Conservation (phyloP, 2,329 filamentous ascomycete genomes). For the Neonectria coccinea region DNA sequence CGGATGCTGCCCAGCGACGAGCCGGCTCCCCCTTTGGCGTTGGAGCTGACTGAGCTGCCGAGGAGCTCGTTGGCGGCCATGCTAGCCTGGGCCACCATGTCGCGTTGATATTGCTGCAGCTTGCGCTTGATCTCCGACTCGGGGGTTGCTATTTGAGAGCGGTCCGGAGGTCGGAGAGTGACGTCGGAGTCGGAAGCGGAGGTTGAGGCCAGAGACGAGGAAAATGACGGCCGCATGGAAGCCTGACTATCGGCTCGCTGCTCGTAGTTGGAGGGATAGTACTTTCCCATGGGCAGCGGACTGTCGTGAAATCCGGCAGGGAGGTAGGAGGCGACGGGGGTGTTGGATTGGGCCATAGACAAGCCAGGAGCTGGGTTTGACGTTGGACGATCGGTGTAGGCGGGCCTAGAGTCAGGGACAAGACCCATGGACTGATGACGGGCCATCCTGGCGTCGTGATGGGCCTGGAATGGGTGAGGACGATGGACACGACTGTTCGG, state of each 20-base stretch:
- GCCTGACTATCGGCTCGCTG: conserved; percentile 48
- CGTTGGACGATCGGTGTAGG: conserved; percentile 45
- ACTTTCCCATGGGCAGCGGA: conserved; percentile 69
- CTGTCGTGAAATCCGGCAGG: conserved; percentile 62
- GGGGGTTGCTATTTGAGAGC: conserved; percentile 27
- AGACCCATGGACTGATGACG: conserved; percentile 51
- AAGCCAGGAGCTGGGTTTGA: conserved; percentile 42
- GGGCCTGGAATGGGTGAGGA: conserved; percentile 63
- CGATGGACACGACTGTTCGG: conserved; percentile 59
- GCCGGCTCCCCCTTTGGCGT: conserved; percentile 42
- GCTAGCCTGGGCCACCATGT: conserved; percentile 70
- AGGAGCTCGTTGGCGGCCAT: conserved; percentile 62
- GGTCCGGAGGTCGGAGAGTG: conserved; percentile 33
- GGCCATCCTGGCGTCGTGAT: conserved; percentile 53
- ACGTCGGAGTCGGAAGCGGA: conserved; percentile 53
- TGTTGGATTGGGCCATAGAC: conserved; percentile 48
- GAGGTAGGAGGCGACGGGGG: conserved; percentile 63
- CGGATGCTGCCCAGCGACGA: conserved; percentile 52
- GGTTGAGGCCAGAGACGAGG: conserved; percentile 47
- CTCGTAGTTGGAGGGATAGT: conserved; percentile 73
- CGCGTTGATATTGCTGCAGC: conserved; percentile 69
- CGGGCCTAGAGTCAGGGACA: conserved; percentile 48
- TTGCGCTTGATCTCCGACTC: conserved; percentile 62
- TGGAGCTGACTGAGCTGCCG: conserved; percentile 43
- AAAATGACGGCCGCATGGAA: conserved; percentile 39